These are phyloP conservation scores for Tremella yokohamensis DNA, from an alignment of 768 basidiomycete genomes.

Conservation along the genomic window DNA sequence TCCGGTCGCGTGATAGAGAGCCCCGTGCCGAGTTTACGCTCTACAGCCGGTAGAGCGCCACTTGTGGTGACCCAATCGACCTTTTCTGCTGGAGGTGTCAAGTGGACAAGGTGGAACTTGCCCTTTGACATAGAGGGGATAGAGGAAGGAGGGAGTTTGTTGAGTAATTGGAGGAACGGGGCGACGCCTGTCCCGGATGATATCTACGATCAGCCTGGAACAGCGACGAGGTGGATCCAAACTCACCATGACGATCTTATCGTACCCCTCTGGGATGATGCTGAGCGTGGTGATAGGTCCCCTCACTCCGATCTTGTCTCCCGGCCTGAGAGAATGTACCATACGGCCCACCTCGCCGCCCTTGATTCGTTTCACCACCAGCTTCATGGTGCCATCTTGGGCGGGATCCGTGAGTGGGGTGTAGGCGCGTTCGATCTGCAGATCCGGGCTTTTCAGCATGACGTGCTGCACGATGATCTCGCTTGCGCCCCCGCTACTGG, in stretches of 20 bases:
- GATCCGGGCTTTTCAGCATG: slow-evolving; percentile 43
- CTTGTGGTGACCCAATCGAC: slow-evolving; percentile 25
- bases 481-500: too few species aligned
- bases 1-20: slow-evolving; percentile 12
- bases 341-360: slow-evolving; percentile 50
- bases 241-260: slow-evolving; percentile 46
- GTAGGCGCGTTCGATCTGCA: slow-evolving; percentile 49
- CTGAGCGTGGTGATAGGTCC: slow-evolving; percentile 44
- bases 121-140: neutral
- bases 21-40: slow-evolving; percentile 16
- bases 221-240: neutral
- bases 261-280: slow-evolving; percentile 30
- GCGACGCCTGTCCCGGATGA: slow-evolving; percentile 48
- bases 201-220: slow-evolving; percentile 24
- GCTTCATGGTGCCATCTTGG: slow-evolving; percentile 30
- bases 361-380: slow-evolving; percentile 46
- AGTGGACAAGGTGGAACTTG: slow-evolving; percentile 34
- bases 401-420: slow-evolving; percentile 44
- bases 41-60: slow-evolving; percentile 19
- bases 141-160: slow-evolving; percentile 30
- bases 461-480: slow-evolving; percentile 44
- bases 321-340: slow-evolving; percentile 35
- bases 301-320: slow-evolving; percentile 40
- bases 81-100: slow-evolving; percentile 17
- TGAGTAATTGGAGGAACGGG: slow-evolving; percentile 48